phyloP scores from a whole-genome alignment of 129 eudicot species.

The Glebionis coronaria region DNA sequence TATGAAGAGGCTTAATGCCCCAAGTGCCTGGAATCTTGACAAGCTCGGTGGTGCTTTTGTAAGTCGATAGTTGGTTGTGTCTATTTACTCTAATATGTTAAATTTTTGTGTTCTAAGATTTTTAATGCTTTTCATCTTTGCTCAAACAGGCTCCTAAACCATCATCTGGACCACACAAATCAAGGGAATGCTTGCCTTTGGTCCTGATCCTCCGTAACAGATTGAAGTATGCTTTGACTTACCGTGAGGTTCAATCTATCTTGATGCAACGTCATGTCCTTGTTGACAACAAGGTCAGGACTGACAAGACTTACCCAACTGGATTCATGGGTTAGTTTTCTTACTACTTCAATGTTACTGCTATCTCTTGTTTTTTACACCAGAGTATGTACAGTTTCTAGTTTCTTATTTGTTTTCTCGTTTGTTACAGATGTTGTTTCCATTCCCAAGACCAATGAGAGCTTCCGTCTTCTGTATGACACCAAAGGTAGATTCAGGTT shows the following conservation, averaged over 20 bases:
- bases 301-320: conserved; percentile 62
- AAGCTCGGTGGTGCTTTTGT: conserved; percentile 68
- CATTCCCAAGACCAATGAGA: conserved; percentile 59
- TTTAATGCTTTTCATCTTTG: neutral
- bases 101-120: neutral
- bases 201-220: conserved; percentile 49
- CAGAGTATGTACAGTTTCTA: neutral
- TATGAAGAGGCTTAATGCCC: conserved; percentile 73
- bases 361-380: neutral
- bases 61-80: neutral
- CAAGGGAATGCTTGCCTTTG: conserved; percentile 56
- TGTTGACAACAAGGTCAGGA: conserved; percentile 60
- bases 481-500: conserved; percentile 57
- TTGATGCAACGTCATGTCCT: conserved; percentile 60
- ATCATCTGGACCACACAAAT: conserved; percentile 62
- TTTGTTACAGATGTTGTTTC: conserved; percentile 49
- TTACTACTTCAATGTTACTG: neutral
- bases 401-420: no score
- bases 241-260: conserved; percentile 57
- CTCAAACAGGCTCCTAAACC: conserved; percentile 53
- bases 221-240: conserved; percentile 52
- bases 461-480: conserved; percentile 57
- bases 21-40: conserved; percentile 67
- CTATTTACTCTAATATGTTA: neutral
- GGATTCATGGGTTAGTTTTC: conserved; percentile 52